These are phyloP conservation scores for Tulasnella sp. DNA, from an alignment of 768 basidiomycete genomes.

Conservation along the genomic window DNA sequence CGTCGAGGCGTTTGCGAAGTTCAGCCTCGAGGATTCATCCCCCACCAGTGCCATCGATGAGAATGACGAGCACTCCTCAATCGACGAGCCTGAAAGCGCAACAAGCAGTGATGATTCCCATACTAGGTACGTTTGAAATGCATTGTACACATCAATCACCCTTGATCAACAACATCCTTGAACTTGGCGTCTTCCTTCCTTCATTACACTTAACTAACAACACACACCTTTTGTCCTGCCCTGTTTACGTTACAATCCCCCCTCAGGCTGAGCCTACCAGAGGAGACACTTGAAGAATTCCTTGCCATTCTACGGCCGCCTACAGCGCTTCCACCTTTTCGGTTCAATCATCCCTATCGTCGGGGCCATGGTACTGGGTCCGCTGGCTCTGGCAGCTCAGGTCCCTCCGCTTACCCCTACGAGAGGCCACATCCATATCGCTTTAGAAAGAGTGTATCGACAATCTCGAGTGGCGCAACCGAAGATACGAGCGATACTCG, in stretches of 20 bases:
- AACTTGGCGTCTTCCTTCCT: background rate
- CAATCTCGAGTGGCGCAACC: background rate
- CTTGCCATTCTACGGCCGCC: conserved; percentile 12
- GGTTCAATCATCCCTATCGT: background rate
- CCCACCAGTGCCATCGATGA: no score
- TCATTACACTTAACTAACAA: background rate
- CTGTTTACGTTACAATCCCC: no score
- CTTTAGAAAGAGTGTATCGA: conserved; percentile 3
- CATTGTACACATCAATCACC: no score
- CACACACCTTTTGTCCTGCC: background rate
- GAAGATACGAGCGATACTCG: background rate
- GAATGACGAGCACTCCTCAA: no score
- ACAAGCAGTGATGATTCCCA: no score
- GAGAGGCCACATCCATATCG: conserved; percentile 13
- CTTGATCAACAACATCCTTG: no score
- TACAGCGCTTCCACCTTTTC: background rate
- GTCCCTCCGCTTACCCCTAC: background rate
- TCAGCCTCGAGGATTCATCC: conserved; percentile 1
- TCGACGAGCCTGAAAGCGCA: no score
- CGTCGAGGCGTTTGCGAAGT: conserved; percentile 9
- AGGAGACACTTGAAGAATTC: conserved; percentile 16
- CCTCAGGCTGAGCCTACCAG: background rate
- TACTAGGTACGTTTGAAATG: no score
- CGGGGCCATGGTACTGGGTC: background rate
- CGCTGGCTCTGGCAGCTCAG: background rate